These are phyloP conservation scores for Streptanthus diversifolius DNA, from an alignment of 345 rosid genomes.

Conservation along the genomic window DNA sequence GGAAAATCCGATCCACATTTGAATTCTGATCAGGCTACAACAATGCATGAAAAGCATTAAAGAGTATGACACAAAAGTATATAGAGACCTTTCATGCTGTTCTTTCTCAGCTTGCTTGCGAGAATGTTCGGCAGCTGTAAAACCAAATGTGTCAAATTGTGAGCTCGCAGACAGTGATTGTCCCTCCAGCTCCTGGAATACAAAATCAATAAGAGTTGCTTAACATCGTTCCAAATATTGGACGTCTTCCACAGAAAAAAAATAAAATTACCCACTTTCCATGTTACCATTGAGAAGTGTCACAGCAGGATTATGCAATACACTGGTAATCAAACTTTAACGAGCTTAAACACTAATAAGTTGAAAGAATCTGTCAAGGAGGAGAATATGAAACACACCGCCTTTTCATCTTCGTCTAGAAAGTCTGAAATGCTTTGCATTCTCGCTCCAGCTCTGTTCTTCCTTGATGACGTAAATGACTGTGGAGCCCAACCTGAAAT, in stretches of 20 bases:
- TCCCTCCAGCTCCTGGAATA: conserved; percentile 76
- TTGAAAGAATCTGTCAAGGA: not conserved
- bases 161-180: conserved; percentile 61
- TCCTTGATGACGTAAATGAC: conserved; percentile 84
- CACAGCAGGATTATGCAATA: not conserved
- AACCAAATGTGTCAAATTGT: conserved; percentile 97
- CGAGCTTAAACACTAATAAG: not conserved
- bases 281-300: not conserved
- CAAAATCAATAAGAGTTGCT: conserved; percentile 10
- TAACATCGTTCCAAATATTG: not conserved
- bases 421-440: conserved; percentile 79
- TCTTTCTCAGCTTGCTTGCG: conserved; percentile 90
- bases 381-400: conserved; percentile 45
- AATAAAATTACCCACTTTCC: not conserved
- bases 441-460: conserved; percentile 86
- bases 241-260: not conserved
- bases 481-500: conserved; percentile 92
- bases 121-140: conserved; percentile 81
- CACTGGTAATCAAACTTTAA: not conserved
- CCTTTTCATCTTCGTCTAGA: conserved; percentile 88
- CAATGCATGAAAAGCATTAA: conserved; percentile 2
- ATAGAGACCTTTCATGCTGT: conserved; percentile 66
- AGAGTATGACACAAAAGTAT: conserved; percentile 13
- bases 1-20: not conserved
- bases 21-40: conserved; percentile 6